Base-by-base conservation (phyloP, 2,329 filamentous ascomycete genomes). In the Beauveria australis region DNA sequence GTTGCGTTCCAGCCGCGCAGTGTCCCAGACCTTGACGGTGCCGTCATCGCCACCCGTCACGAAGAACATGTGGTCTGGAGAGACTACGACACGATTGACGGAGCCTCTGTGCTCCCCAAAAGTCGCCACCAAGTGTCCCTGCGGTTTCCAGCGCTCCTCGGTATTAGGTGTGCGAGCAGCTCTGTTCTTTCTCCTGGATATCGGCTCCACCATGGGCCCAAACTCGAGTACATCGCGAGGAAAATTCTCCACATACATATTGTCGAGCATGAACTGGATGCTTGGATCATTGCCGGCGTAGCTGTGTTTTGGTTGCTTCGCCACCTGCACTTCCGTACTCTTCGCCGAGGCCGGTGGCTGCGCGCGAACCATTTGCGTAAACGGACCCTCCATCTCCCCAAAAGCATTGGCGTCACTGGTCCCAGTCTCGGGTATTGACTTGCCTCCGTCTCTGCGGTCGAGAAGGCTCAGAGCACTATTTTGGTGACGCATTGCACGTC, bases 61-160 rank as follows among this genome's bases (percentile, higher is more conserved):
- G 73, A 99, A 99, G 75, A 99, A 99, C 5, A 87, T 78, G 71
- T 99, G 93, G 69, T 99, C 94, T 0, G 93, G 91, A 1, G 94
- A 88, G 8, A 91, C 84, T 2, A 89, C 79, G 12, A 97, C 84
- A 10, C 92, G 85, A 68, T 89, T 96, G 64, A 97, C 85, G 8
- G 90, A 84, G 0, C 86, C 91, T 30, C 81, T 86, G 70, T 99
- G 94, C 71, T 99, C 94, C 1, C 89, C 86, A 69, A 97, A 92
- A 1, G 91, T 91, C 2, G 92, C 91, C 22, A 97, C 88, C 9
- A 97, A 80, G 56, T 86, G 87, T 1, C 94, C 92, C 59, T 87
- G 84, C 0, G 94, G 94, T 65, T 85, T 87, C 94, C 94, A 99
- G 2, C 72, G 70, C 18, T 70, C 84, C 40, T 87, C 72, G 6